Base-by-base conservation (phyloP, 2,329 filamentous ascomycete species). In the Pseudogymnoascus sp. region DNA sequence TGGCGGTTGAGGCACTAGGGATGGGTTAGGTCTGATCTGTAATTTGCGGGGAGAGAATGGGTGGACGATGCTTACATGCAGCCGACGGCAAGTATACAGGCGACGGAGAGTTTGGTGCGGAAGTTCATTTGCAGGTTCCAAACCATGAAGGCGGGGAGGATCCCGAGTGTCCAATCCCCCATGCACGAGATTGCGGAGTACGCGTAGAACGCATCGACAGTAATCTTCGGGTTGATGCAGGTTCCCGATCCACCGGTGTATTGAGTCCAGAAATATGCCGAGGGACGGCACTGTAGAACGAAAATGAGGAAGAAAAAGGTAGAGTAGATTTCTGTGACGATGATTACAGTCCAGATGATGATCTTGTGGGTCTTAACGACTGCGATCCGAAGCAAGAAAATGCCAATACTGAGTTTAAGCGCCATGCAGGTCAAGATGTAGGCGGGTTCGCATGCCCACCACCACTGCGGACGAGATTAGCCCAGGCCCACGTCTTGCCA, bases 51-150 rank as follows among this genome's bases (percentile, higher is more conserved):
- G 6, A 31, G 29, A 5, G 29, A 31, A 1, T 31, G 4, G 29
- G 29, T 4, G 29, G 29, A 31, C 4, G 29, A 31, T 29, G 69
- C 75, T 61, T 73, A 78, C 76, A 77, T 68, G 59, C 73, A 72
- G 29, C 74, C 75, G 10, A 78, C 65, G 7, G 64, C 64, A 0
- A 72, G 61, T 62, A 72, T 69, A 12, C 66, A 14, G 6, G 63
- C 66, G 11, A 77, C 68, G 58, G 69, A 73, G n/a, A 77, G 60
- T 63, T 77, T 78, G 3, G 74, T 74, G 55, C 72, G 68, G 0
- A 52, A 67, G 59, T 74, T 76, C 72, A 78, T 76, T 61, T 76
- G 72, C 8, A 78, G 64, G 23, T 74, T 73, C 74, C 74, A 77
- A 6, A 78, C 73, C 2, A 78, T 63, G 58, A 75, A 74, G 14